Evolutionary conservation across 2,329 filamentous ascomycete species (phyloP), one percentile per base, ranked within the genome.

Genomic region (Grosmannia clavigera): DNA sequence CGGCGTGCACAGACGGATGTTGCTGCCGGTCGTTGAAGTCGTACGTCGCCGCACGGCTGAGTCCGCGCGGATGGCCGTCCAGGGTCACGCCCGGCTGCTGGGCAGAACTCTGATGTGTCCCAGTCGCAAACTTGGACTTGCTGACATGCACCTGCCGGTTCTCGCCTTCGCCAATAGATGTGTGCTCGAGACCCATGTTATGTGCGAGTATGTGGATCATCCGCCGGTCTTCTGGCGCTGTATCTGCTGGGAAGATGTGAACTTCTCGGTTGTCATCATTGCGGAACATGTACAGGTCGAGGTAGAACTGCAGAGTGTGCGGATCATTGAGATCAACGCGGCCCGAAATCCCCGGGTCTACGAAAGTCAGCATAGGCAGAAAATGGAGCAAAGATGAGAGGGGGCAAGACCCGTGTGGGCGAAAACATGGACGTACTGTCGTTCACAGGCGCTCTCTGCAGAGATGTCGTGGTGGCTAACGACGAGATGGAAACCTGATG

Each of bases 1-100:
- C 81, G 2, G 87, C 82, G 67, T 85, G 85, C 2, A 65, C 52
- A 5, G 63, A 64, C 14, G 66, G 58, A 31, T 65, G 64, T n/a
- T 65, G 64, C 22, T 64, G 66, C 82, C 84, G 56, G 63, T 87
- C 87, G 65, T 89, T 91, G 72, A 97, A 97, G 72, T 97, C 94
- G 65, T 95, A 96, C 2, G 94, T 97, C n/a, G 94, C 94, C 19
- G 94, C 92, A 64, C 94, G 87, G 75, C 91, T 96, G 43, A 99
- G 78, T 5, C 87, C 88, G 62, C 92, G 88, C 66, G 92, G 86
- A 66, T 90, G 86, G 60, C 88, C 84, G 64, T 95, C 90, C 57
- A 85, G 77, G 27, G 84, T 83, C 61, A 88, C 85, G 60, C 84
- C 84, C 1, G 82, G 79, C 27, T 85, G 77, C 76, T 85, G 72